Percentiles rank a stretch among this genome's conserved stretches.
Conservation (phyloP, 2,329 filamentous ascomycete genomes). For the Paradendryphiella salina region DNA sequence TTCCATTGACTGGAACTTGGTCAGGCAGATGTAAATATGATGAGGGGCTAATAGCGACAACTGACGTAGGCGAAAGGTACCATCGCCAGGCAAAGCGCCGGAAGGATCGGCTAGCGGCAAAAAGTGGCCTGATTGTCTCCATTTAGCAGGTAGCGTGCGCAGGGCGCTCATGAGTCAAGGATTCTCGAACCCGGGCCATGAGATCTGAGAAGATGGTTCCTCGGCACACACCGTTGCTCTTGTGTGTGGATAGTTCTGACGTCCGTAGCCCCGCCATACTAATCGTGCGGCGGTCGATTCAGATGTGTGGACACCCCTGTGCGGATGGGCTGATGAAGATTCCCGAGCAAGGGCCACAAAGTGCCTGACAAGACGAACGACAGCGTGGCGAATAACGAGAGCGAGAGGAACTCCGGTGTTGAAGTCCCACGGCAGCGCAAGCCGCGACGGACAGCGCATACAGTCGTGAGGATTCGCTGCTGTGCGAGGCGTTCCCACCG, state of each 20-base stretch:
- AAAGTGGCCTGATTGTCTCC: too few relatives aligned
- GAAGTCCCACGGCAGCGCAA: constrained; percentile 15
- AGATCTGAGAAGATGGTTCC: constrained; percentile 20
- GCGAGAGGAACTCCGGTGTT: neutral
- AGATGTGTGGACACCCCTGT: constrained; percentile 18
- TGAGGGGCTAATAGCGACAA: too few relatives aligned
- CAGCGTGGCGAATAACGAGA: neutral
- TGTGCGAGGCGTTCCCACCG: constrained; percentile 4
- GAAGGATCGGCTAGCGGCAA: too few relatives aligned
- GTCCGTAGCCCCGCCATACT: constrained; percentile 20
- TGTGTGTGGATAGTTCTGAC: constrained; percentile 11
- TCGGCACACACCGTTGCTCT: constrained; percentile 5
- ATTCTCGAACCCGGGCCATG: constrained; percentile 12
- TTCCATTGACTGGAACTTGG: constrained; percentile 1
- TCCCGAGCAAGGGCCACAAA: constrained; percentile 18
- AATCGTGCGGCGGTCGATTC: constrained; percentile 22
- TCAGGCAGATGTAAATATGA: neutral
- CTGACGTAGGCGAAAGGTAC: too few relatives aligned
- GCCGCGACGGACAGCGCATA: neutral
- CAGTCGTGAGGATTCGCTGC: neutral
- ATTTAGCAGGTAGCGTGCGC: neutral
- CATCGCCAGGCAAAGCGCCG: too few relatives aligned
- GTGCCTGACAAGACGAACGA: constrained; percentile 1
- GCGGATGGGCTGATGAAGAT: constrained; percentile 13
- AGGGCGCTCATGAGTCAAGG: neutral